Conservation (phyloP, 441 rosid species). For the Manihot esculenta region DNA sequence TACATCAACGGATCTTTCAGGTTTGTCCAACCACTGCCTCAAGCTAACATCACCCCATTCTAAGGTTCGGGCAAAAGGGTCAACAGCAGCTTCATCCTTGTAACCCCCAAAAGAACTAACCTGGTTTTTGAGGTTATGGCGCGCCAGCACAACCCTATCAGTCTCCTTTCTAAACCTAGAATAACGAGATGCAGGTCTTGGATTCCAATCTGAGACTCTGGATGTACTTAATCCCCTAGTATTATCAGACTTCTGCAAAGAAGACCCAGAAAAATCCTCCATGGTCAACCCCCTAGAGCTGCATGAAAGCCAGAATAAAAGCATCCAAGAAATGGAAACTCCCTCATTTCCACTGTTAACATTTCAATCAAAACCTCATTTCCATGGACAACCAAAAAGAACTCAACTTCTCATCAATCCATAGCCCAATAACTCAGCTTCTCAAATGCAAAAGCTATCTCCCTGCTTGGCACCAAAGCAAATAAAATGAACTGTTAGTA, state of each 20-base stretch:
- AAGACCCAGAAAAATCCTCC: slow-evolving; percentile 82
- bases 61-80: slow-evolving; percentile 50
- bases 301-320: slow-evolving; percentile 42
- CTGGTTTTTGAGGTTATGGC: slow-evolving; percentile 52
- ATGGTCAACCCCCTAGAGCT: slow-evolving; percentile 58
- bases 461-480: slow-evolving; percentile 25
- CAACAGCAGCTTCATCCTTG: slow-evolving; percentile 51
- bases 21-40: slow-evolving; percentile 90
- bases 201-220: slow-evolving; percentile 56
- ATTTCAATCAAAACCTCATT: slow-evolving; percentile 50
- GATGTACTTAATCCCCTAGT: slow-evolving; percentile 61
- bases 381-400: slow-evolving; percentile 21
- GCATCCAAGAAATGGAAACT: slow-evolving; percentile 36
- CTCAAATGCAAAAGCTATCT: slow-evolving; percentile 17
- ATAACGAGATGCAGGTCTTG: slow-evolving; percentile 31
- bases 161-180: slow-evolving; percentile 42
- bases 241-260: slow-evolving; percentile 56
- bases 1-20: slow-evolving; percentile 61
- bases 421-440: slow-evolving; percentile 26
- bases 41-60: slow-evolving; percentile 85
- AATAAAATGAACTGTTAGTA: slow-evolving; percentile 17
- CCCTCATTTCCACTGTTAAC: slow-evolving; percentile 42
- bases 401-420: slow-evolving; percentile 20
- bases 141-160: slow-evolving; percentile 46
- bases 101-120: slow-evolving; percentile 46